These are phyloP conservation scores for Cryptococcus sp. DNA, from an alignment of 1,284 basidiomycete species.

Conservation along the genomic window DNA sequence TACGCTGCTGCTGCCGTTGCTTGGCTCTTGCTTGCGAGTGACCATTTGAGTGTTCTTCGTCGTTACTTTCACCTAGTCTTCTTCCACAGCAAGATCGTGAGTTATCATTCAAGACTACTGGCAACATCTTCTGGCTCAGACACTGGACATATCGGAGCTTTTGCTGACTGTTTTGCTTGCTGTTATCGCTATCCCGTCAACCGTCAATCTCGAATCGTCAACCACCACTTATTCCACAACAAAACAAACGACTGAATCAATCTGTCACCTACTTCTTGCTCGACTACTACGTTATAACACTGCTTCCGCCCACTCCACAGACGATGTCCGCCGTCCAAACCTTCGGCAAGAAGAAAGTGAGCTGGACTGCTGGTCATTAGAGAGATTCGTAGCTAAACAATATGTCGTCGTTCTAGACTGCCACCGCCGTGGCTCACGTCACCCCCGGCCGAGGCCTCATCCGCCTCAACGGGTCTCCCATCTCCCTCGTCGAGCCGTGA, in stretches of 20 bases:
- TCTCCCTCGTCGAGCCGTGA: slow-evolving; percentile 84
- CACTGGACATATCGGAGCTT: neutral
- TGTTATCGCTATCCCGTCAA: neutral
- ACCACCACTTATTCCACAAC: neutral
- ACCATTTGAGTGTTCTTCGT: neutral
- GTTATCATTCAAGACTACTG: neutral
- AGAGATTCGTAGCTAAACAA: neutral
- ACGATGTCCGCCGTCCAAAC: slow-evolving; percentile 74
- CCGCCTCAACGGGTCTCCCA: slow-evolving; percentile 95
- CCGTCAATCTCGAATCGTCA: neutral
- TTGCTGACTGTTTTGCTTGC: neutral
- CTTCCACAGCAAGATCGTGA: slow-evolving; percentile 23
- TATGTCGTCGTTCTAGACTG: slow-evolving; percentile 64
- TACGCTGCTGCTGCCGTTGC: too few species aligned
- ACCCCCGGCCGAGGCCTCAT: slow-evolving; percentile 97
- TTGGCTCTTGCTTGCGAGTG: neutral
- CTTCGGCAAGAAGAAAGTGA: slow-evolving; percentile 97
- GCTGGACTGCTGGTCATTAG: slow-evolving; percentile 32
- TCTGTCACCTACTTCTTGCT: neutral
- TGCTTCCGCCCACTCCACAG: slow-evolving; percentile 14
- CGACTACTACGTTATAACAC: neutral
- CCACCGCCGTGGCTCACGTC: slow-evolving; percentile 93
- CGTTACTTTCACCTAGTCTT: neutral
- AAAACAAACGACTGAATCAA: neutral
- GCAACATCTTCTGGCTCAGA: neutral